A percentile compares a stretch with the other conserved stretches of the same genome.
Conservation (phyloP, 164 flowering plant species). For the Liquidambar formosana region DNA sequence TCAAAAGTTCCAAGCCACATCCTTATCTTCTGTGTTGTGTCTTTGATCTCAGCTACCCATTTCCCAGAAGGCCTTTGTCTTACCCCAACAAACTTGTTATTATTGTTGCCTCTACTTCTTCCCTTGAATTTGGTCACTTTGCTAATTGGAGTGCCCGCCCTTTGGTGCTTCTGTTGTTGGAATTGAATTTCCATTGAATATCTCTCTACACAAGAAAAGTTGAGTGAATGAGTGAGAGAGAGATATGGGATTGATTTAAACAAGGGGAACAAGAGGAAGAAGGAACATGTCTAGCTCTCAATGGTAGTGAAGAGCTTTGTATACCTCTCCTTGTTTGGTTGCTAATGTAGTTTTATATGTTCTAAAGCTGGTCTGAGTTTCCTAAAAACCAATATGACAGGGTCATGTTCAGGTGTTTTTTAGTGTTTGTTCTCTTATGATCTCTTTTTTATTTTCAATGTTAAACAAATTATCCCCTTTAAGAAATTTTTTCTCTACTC, state of each 20-base stretch:
- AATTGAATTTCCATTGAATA: conserved; percentile 61
- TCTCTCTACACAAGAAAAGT: not conserved
- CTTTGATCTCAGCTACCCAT: conserved; percentile 93
- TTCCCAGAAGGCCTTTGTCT: conserved; percentile 86
- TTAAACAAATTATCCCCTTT: not conserved
- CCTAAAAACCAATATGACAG: conserved; percentile 11
- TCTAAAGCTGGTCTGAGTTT: conserved; percentile 38
- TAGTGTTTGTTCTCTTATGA: conserved; percentile 17
- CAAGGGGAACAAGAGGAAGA: conserved; percentile 4
- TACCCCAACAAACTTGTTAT: conserved; percentile 71
- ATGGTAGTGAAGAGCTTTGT: conserved; percentile 30
- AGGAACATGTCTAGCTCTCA: not conserved
- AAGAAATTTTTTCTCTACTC: not conserved
- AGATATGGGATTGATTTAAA: conserved; percentile 16
- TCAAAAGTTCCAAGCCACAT: conserved; percentile 93
- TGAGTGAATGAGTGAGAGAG: not conserved
- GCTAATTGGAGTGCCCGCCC: conserved; percentile 16
- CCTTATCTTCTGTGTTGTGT: conserved; percentile 84
- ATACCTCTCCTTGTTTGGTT: conserved; percentile 26
- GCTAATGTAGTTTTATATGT: conserved; percentile 16
- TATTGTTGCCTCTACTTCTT: conserved; percentile 27
- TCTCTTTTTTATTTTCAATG: not conserved
- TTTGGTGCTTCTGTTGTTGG: conserved; percentile 25
- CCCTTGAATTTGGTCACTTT: conserved; percentile 48
- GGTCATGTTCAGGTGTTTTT: not conserved